These are phyloP conservation scores for Yamadazyma tumulicola DNA, from an alignment of 805 yeast genomes.

Conservation along the genomic window DNA sequence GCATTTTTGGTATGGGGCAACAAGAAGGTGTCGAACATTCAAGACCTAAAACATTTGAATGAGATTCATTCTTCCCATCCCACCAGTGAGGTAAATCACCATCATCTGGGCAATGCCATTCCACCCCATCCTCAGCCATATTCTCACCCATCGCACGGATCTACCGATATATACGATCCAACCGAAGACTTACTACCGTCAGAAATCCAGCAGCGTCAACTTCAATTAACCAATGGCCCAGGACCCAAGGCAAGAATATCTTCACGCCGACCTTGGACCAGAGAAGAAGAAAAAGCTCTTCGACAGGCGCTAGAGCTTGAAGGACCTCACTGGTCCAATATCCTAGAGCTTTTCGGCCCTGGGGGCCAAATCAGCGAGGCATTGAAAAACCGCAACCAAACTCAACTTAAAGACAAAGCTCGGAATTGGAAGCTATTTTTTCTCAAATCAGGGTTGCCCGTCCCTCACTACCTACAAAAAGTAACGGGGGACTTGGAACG, in stretches of 20 bases:
- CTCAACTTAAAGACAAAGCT: conserved; percentile 94
- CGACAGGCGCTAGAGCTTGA: conserved; percentile 72
- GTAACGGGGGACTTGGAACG: conserved; percentile 85
- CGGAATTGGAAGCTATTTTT: conserved; percentile 91
- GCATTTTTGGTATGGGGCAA: conserved; percentile 72
- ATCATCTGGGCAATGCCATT: neutral
- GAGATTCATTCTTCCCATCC: neutral
- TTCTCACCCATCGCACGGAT: too few relatives aligned
- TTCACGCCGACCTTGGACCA: conserved; percentile 74
- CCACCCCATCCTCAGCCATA: too few relatives aligned
- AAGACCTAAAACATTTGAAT: neutral
- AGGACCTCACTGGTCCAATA: conserved; percentile 95
- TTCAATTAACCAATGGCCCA: conserved; percentile 19
- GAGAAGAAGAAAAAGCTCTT: conserved; percentile 83
- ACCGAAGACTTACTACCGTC: conserved; percentile 37
- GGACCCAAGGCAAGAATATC: conserved; percentile 25
- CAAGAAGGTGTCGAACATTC: conserved; percentile 21
- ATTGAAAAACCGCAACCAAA: conserved; percentile 82
- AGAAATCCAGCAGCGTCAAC: conserved; percentile 42
- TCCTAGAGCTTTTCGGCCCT: conserved; percentile 85
- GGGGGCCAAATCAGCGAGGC: conserved; percentile 86
- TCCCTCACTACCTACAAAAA: conserved; percentile 74
- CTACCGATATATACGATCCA: conserved; percentile 14
- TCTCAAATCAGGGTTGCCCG: conserved; percentile 66
- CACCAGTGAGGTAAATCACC: neutral